Conservation (phyloP, 1,284 basidiomycete species). For the Irpex lacteus region DNA sequence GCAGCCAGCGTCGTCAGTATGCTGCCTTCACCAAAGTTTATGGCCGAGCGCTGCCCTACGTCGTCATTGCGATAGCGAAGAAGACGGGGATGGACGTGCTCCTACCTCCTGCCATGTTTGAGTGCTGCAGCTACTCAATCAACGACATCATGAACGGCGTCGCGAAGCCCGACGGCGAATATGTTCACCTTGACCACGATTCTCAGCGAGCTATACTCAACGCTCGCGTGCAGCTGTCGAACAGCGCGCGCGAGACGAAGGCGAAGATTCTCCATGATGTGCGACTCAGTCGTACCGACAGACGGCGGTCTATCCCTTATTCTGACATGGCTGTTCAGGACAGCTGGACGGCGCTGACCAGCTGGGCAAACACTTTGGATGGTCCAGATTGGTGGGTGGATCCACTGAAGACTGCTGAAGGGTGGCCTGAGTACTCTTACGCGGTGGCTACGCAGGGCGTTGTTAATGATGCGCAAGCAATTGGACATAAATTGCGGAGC, state of each 20-base stretch:
- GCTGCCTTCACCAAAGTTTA: neutral
- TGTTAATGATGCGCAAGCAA: neutral
- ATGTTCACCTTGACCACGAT: neutral
- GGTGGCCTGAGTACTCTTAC: neutral
- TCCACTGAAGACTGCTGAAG: neutral
- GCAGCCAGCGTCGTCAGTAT: slow-evolving; percentile 4
- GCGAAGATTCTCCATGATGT: neutral
- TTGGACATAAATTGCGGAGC: neutral
- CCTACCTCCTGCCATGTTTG: slow-evolving; percentile 7
- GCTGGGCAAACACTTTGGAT: neutral
- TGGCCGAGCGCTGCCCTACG: slow-evolving; percentile 4
- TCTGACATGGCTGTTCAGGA: neutral
- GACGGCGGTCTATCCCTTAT: neutral
- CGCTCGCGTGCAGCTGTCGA: neutral
- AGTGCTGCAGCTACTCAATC: slow-evolving; percentile 9
- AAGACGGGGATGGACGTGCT: slow-evolving; percentile 5
- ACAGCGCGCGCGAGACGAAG: neutral
- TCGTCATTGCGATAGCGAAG: slow-evolving; percentile 4
- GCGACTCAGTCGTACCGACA: neutral
- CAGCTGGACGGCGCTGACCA: neutral
- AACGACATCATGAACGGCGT: slow-evolving; percentile 5
- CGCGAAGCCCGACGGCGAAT: neutral
- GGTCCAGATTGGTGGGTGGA: neutral
- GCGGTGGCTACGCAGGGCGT: neutral
- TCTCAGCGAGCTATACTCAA: slow-evolving; percentile 4